phyloP scores from a whole-genome alignment of 306 rosid genomes.

The Rosa multiflora region DNA sequence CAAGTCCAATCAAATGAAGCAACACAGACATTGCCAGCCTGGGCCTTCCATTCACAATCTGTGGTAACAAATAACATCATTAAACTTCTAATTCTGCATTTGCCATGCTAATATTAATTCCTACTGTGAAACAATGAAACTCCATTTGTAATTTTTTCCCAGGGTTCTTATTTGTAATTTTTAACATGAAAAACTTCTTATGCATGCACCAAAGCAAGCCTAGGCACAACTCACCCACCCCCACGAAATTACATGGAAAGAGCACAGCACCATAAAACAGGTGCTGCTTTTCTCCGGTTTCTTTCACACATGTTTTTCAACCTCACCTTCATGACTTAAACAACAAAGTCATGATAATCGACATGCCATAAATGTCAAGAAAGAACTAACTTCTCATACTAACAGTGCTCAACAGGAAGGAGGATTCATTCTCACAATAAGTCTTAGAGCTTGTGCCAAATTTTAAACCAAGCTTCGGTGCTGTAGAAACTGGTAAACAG shows the following conservation, averaged over 20 bases:
- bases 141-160: neutral
- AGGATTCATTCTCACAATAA: neutral
- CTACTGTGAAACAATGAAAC: conserved; percentile 2
- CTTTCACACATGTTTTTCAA: neutral
- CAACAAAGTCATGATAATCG: conserved; percentile 1
- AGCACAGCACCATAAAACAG: neutral
- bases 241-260: neutral
- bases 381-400: neutral
- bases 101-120: neutral
- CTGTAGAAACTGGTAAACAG: neutral
- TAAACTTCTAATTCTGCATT: neutral
- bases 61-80: conserved; percentile 20
- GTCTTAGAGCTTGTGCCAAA: neutral
- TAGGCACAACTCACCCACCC: neutral
- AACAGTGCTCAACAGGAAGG: neutral
- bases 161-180: neutral
- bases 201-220: neutral
- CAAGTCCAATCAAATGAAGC: conserved; percentile 67
- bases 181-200: conserved; percentile 2
- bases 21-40: conserved; percentile 57
- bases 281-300: neutral
- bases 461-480: neutral
- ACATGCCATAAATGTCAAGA: neutral
- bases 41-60: conserved; percentile 72
- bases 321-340: neutral